These are phyloP conservation scores for Stachybotrys chlorohalonatus DNA, from an alignment of 2,329 filamentous ascomycete species.

Conservation along the genomic window DNA sequence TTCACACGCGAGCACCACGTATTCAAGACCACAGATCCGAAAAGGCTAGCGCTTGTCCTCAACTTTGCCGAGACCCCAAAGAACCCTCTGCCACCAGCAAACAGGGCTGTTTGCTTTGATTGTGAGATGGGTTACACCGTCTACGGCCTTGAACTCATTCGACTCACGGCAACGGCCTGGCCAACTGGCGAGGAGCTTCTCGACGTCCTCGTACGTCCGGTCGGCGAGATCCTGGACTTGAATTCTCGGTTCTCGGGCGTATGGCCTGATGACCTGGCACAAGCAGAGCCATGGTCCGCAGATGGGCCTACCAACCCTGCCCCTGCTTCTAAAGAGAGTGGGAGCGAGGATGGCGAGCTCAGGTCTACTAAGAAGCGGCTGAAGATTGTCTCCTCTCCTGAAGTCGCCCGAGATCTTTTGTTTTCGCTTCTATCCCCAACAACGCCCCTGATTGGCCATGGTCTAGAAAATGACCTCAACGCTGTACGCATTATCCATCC, in stretches of 20 bases:
- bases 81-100: slow-evolving; percentile 41
- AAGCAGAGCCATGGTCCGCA: slow-evolving; percentile 49
- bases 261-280: slow-evolving; percentile 63
- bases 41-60: slow-evolving; percentile 66
- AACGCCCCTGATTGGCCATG: slow-evolving; percentile 85
- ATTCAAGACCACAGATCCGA: slow-evolving; percentile 72
- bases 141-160: slow-evolving; percentile 77
- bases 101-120: slow-evolving; percentile 74
- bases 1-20: slow-evolving; percentile 65
- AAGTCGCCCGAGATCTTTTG: slow-evolving; percentile 65
- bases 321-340: slow-evolving; percentile 9
- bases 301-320: slow-evolving; percentile 13
- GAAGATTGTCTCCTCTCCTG: slow-evolving; percentile 67
- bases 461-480: slow-evolving; percentile 92
- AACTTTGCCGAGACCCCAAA: slow-evolving; percentile 73
- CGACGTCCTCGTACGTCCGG: slow-evolving; percentile 75
- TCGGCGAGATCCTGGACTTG: slow-evolving; percentile 78
- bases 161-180: slow-evolving; percentile 84
- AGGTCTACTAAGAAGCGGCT: slow-evolving; percentile 34
- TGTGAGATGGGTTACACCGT: slow-evolving; percentile 98
- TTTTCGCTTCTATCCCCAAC: slow-evolving; percentile 65
- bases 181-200: slow-evolving; percentile 65
- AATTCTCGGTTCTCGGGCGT: slow-evolving; percentile 92
- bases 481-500: slow-evolving; percentile 76
- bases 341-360: slow-evolving; percentile 18